Percentiles rank a stretch among this genome's conserved stretches.
These are phyloP conservation scores for Lichtheimia ornata DNA, from an alignment of 371 early-diverging fungal species.

Conservation along the genomic window DNA sequence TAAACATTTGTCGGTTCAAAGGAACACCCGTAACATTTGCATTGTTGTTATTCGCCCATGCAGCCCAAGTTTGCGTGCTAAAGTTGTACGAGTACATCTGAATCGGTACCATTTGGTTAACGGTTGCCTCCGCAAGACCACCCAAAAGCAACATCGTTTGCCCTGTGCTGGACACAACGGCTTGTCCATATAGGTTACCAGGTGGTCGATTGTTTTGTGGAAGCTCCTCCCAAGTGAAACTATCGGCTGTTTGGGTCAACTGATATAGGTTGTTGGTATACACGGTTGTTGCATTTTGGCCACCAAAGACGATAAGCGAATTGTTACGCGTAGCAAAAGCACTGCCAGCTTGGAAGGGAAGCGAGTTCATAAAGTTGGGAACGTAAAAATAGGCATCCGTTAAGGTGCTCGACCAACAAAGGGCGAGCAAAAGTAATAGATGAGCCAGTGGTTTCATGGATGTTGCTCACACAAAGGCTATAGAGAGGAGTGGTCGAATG, in stretches of 20 bases:
- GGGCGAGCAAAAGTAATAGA: conserved; percentile 2
- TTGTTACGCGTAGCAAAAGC: conserved; percentile 21
- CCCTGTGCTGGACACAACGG: conserved; percentile 18
- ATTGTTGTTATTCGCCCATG: conserved; percentile 7
- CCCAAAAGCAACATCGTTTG: conserved; percentile 19
- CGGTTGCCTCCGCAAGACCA: conserved; percentile 8
- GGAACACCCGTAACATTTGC: conserved; percentile 14
- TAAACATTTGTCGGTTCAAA: conserved; percentile 24
- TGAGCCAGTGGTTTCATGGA: background rate
- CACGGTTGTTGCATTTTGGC: conserved; percentile 23
- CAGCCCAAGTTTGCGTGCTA: conserved; percentile 12
- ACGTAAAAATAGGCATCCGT: conserved; percentile 23
- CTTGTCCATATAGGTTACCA: conserved; percentile 22
- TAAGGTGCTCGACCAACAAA: conserved; percentile 3
- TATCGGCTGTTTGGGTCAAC: conserved; percentile 17
- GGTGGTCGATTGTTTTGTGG: conserved; percentile 20
- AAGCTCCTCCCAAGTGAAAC: conserved; percentile 21
- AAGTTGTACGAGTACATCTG: conserved; percentile 21
- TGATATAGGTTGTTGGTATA: conserved; percentile 26
- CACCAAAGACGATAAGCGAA: conserved; percentile 31
- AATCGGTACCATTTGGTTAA: conserved; percentile 12
- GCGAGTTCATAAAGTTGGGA: conserved; percentile 17
- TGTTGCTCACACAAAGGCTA: background rate
- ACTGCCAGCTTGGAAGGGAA: conserved; percentile 35
- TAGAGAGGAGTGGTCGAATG: background rate